These are phyloP conservation scores for Paracoccidioides lutzii DNA, from an alignment of 2,329 filamentous ascomycete genomes.

Conservation along the genomic window DNA sequence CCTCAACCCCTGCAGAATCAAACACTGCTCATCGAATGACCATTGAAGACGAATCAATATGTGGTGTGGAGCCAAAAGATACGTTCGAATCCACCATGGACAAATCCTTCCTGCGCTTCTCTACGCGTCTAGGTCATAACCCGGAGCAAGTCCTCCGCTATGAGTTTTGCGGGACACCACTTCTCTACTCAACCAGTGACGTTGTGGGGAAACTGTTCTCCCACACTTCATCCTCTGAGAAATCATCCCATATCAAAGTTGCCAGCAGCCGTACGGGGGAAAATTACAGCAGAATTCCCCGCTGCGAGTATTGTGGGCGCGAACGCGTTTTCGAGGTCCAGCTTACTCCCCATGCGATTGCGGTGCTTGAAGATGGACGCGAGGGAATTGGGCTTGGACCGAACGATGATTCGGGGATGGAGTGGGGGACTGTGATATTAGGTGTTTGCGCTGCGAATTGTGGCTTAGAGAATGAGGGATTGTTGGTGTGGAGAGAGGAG, in stretches of 20 bases:
- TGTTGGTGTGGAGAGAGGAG: slow-evolving; percentile 75
- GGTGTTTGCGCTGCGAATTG: slow-evolving; percentile 77
- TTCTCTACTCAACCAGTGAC: slow-evolving; percentile 73
- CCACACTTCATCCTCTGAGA: slow-evolving; percentile 16
- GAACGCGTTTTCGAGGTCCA: slow-evolving; percentile 80
- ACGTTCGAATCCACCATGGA: slow-evolving; percentile 66
- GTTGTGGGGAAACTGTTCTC: slow-evolving; percentile 54
- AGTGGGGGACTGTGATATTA: slow-evolving; percentile 89
- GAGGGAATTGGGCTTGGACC: slow-evolving; percentile 45
- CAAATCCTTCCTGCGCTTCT: slow-evolving; percentile 66
- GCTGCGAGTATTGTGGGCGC: slow-evolving; percentile 63
- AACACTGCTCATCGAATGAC: slow-evolving; percentile 34
- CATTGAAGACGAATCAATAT: slow-evolving; percentile 24
- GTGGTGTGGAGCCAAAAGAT: slow-evolving; percentile 44
- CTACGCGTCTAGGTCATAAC: slow-evolving; percentile 64
- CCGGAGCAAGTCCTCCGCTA: slow-evolving; percentile 73
- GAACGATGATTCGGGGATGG: slow-evolving; percentile 64
- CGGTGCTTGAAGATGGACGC: slow-evolving; percentile 67
- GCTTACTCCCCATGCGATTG: slow-evolving; percentile 79
- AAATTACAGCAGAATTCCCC: slow-evolving; percentile 45
- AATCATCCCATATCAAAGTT: slow-evolving; percentile 14
- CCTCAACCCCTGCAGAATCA: slow-evolving; percentile 37
- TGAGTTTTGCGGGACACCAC: slow-evolving; percentile 57
- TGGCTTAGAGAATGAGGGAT: slow-evolving; percentile 46
- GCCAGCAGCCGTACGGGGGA: slow-evolving; percentile 21